Evolutionary conservation across 768 basidiomycete species (phyloP).

Genomic region (Leccinum olivaceopallidum): DNA sequence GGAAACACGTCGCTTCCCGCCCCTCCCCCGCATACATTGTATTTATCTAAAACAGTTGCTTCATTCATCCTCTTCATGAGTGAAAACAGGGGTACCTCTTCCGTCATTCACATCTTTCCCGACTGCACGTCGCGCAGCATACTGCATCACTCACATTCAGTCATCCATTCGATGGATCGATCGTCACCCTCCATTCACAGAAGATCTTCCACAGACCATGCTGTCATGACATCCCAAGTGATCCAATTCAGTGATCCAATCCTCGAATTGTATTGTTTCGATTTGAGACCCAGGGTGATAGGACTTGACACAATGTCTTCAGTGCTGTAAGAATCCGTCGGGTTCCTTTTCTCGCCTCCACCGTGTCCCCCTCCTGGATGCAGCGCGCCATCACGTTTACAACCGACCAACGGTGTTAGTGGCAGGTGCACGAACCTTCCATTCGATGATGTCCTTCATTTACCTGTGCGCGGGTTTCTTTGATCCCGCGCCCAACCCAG

Average conservation of each 20-base stretch:
- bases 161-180: background rate
- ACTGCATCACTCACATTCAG: background rate
- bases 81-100: slow-evolving; percentile 3
- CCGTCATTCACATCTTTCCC: background rate
- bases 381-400: background rate
- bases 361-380: background rate
- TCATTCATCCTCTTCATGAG: slow-evolving; percentile 1
- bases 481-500: slow-evolving; percentile 7
- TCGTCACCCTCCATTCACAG: slow-evolving; percentile 16
- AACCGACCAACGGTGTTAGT: background rate
- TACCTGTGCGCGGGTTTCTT: slow-evolving; percentile 2
- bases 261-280: slow-evolving; percentile 18
- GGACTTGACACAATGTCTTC: background rate
- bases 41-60: background rate
- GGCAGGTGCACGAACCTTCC: slow-evolving; percentile 5
- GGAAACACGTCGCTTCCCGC: slow-evolving; percentile 16
- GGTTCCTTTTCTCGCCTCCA: background rate
- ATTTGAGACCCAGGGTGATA: slow-evolving; percentile 10
- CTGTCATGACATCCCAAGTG: background rate
- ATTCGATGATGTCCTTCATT: slow-evolving; percentile 1
- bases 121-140: background rate
- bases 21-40: slow-evolving; percentile 14
- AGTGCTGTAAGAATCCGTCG: background rate
- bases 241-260: background rate
- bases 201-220: background rate